Evolutionary conservation across 2,329 filamentous ascomycete genomes (phyloP), one percentile per base, ranked within the genome.

Genomic region (Xylariales sp.): DNA sequence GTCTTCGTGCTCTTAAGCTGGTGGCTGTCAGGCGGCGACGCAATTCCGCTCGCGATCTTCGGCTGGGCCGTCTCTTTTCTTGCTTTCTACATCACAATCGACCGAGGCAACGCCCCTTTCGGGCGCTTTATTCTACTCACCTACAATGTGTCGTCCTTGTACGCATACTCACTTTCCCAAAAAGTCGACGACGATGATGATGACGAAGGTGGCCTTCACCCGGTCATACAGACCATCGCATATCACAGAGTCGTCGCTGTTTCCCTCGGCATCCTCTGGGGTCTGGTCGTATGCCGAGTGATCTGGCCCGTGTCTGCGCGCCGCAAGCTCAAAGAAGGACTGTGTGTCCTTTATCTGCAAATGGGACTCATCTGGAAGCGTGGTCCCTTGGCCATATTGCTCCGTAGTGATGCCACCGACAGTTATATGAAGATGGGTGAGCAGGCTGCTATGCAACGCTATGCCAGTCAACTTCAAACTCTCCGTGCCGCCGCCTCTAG

Each of bases 311-410:
- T 96, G 47, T 93, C 88, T 22, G 93, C 89, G 2, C 78, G 93
- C 31, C 74, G 77, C 48, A 95, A 95, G 64, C 82, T 97, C 54
- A 88, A 93, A 56, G 84, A 95, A 54, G 91, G 91, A 2, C 73
- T 96, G 9, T 87, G 88, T 20, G 73, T 95, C n/a, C 70, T 98
- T 10, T 97, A 93, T 78, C 74, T 98, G 5, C 87, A 94, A 44
- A 90, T 98, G 81, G 88, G 89, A 12, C 74, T 98, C 24, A 90
- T 97, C 50, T 98, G 93, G 93, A 95, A 91, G 65, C 81, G 90
- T 32, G 91, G 94, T 7, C 93, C 93, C 0, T 70, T 98, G 18
- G 84, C 86, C 4, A 79, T 83, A 5, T 74, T 95, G 42, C 68
- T 82, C 1, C 73, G 81, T 33, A 79, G 73, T 45, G 69, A 78